These are phyloP conservation scores for Shiraia sp. DNA, from an alignment of 2,329 filamentous ascomycete genomes.

Conservation along the genomic window DNA sequence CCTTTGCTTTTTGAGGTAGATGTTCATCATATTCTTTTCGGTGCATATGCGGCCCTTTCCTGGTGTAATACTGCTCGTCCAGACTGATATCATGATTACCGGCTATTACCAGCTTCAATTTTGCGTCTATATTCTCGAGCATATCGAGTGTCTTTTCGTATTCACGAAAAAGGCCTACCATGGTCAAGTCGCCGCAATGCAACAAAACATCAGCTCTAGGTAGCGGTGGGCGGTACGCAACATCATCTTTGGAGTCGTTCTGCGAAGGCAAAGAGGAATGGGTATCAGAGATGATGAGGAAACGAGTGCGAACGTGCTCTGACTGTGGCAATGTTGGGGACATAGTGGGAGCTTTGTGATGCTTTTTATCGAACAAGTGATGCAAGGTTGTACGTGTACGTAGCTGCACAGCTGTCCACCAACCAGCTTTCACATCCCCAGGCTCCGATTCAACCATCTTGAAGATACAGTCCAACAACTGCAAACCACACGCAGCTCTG, in stretches of 20 bases:
- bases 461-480: too few species aligned
- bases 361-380: too few species aligned
- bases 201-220: conserved; percentile 58
- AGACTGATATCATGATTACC: conserved; percentile 55
- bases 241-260: conserved; percentile 9
- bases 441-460: too few species aligned
- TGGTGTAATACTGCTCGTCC: conserved; percentile 54
- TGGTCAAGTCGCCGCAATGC: conserved; percentile 64
- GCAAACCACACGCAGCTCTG: too few species aligned
- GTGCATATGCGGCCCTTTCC: conserved; percentile 33
- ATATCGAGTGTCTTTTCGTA: conserved; percentile 53
- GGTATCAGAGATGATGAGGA: conserved; percentile 52
- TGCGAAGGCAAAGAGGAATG: conserved; percentile 31
- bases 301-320: too few species aligned
- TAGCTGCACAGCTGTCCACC: too few species aligned
- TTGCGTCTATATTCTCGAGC: conserved; percentile 54
- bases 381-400: too few species aligned
- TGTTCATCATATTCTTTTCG: conserved; percentile 20
- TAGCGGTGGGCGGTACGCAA: conserved; percentile 46
- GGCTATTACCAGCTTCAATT: conserved; percentile 62
- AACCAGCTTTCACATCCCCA: too few species aligned
- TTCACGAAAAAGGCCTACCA: conserved; percentile 52
- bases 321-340: too few species aligned
- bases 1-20: conserved; percentile 38
- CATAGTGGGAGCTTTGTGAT: too few species aligned